Evolutionary conservation across 768 basidiomycete genomes (phyloP).

Genomic region (Rhodotorula diobovata): DNA sequence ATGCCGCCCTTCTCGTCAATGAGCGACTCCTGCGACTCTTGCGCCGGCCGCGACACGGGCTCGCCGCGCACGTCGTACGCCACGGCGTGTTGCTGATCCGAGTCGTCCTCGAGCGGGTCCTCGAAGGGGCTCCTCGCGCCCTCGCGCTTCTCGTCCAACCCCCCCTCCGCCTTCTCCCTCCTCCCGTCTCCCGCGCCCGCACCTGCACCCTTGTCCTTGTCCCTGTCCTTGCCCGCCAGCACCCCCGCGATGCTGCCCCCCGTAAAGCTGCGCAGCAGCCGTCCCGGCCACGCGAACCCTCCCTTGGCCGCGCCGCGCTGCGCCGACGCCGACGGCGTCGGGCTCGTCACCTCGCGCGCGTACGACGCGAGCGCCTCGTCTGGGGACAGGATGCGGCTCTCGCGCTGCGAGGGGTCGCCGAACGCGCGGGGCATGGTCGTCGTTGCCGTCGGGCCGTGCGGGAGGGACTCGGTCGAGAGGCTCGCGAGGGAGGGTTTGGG

Average conservation of each 20-base stretch:
- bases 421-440: slow-evolving; percentile 2
- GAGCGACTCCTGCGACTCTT: neutral
- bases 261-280: slow-evolving; percentile 13
- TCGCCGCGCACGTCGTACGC: neutral
- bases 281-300: slow-evolving; percentile 1
- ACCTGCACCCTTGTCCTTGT: no score
- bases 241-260: neutral
- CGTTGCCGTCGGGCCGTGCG: neutral
- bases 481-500: slow-evolving; percentile 5
- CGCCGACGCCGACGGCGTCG: neutral
- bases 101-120: neutral
- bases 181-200: no score
- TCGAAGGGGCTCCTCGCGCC: slow-evolving; percentile 13
- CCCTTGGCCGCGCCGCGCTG: neutral
- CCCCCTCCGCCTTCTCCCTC: neutral
- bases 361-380: slow-evolving; percentile 35
- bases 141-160: neutral
- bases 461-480: neutral
- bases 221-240: no score
- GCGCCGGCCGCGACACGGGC: neutral
- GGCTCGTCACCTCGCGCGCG: slow-evolving; percentile 19
- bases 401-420: neutral
- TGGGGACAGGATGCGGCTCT: slow-evolving; percentile 13
- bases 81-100: neutral
- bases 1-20: neutral